Base-by-base conservation (phyloP, 139 green algal species). In the Closterium sp. region DNA sequence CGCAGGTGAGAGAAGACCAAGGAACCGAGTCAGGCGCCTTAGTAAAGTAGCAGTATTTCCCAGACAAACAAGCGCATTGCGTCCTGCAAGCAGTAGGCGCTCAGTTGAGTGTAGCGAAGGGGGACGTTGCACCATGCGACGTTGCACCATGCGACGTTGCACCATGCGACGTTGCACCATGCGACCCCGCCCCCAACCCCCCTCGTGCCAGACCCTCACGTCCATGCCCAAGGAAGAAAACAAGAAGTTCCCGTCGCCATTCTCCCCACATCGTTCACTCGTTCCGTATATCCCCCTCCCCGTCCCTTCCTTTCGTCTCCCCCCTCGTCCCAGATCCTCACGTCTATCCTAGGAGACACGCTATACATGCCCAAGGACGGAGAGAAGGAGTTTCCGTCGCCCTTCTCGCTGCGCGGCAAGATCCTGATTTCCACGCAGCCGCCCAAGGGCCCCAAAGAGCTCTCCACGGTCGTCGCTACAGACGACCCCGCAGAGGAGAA, bases 391-490 rank as follows among this genome's bases (percentile, higher is more conserved):
- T 94, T 94, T 88, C 91, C 91, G 29, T 94, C 91, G 19, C 91
- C 91, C 70, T 28, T 93, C 22, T 30, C 70, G 22, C 38, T 94
- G 28, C 50, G 92, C 31, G 31, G 28, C 21, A 86, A 85, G 21
- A 94, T 94, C 9, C 27, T 94, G 0, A 94, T 94, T 10, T 94
- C 91, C 50, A 94, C 91, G 31, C 32, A 92, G 87, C 91, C 91
- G 22, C 91, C 91, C 34, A 92, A 94, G 88, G 29, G 11, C 21
- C 29, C 45, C 19, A 88, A 85, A 27, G 87, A 92, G 87, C 34
- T 91, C 27, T n/a, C n/a, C 2, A 85, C 28, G 2, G 88, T 38
- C 86, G 28, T 38, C n/a, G 86, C 86, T 28, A 89, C 28, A 89
- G 30, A 89, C 10, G 86, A 42, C 28, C n/a, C 30, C 27, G 86